Evolutionary conservation across 768 basidiomycete species (phyloP).

Genomic region (Hortiboletus flavorubellus): DNA sequence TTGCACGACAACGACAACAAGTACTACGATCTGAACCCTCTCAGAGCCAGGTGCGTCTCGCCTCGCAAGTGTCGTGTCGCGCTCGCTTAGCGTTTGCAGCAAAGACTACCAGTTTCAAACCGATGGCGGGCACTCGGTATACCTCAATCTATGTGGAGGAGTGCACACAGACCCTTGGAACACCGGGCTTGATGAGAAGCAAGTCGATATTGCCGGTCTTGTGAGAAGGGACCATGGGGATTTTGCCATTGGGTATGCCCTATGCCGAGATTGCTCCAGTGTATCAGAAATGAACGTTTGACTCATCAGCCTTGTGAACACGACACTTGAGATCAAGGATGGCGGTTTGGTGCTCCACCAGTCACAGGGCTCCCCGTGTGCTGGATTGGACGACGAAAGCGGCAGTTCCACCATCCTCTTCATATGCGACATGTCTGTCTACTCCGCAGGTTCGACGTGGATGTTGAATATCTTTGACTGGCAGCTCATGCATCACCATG

Average conservation of each 20-base stretch:
- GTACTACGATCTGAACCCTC: slow-evolving; percentile 64
- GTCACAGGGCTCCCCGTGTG: slow-evolving; percentile 63
- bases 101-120: slow-evolving; percentile 61
- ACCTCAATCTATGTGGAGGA: slow-evolving; percentile 63
- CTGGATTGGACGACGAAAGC: slow-evolving; percentile 36
- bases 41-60: slow-evolving; percentile 50
- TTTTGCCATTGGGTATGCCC: slow-evolving; percentile 65
- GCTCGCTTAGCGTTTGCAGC: slow-evolving; percentile 36
- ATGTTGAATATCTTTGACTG: neutral
- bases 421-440: slow-evolving; percentile 67
- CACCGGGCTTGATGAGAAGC: slow-evolving; percentile 43
- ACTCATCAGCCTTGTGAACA: slow-evolving; percentile 42
- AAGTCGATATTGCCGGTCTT: slow-evolving; percentile 58
- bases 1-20: slow-evolving; percentile 44
- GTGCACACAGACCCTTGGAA: slow-evolving; percentile 59
- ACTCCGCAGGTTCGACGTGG: slow-evolving; percentile 41
- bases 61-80: neutral
- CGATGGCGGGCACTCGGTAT: slow-evolving; percentile 42
- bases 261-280: neutral
- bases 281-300: neutral
- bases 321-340: slow-evolving; percentile 53
- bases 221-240: slow-evolving; percentile 60
- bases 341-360: slow-evolving; percentile 55
- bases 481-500: neutral
- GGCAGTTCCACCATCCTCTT: slow-evolving; percentile 74